phyloP scores from a whole-genome alignment of 768 basidiomycete genomes.

The Rhodotorula taiwanensis region DNA sequence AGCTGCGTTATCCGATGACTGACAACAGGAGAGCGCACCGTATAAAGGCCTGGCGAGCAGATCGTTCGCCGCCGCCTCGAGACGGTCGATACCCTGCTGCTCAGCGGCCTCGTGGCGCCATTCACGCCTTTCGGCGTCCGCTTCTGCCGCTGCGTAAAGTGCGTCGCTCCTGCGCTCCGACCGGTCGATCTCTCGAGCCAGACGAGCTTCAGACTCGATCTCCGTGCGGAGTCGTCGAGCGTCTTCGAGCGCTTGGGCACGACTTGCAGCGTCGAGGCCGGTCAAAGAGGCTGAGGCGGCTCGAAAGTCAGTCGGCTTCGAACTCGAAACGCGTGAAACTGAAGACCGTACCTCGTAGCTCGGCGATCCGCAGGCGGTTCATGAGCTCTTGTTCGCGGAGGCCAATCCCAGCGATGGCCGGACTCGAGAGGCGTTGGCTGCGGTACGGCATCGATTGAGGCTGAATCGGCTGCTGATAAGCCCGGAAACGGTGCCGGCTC shows the following conservation, averaged over 20 bases:
- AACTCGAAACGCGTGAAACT: no score
- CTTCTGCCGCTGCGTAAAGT: not conserved
- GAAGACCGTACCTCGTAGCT: slow-evolving; percentile 14
- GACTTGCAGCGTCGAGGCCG: slow-evolving; percentile 3
- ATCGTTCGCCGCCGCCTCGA: slow-evolving; percentile 2
- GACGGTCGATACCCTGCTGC: not conserved
- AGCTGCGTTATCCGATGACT: no score
- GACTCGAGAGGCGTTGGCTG: not conserved
- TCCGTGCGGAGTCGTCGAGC: slow-evolving; percentile 8
- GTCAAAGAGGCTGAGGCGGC: slow-evolving; percentile 19
- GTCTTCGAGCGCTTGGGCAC: slow-evolving; percentile 20
- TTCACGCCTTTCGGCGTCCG: not conserved
- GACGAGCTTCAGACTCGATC: slow-evolving; percentile 1
- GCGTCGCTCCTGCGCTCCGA: slow-evolving; percentile 5
- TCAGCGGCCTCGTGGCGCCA: slow-evolving; percentile 2
- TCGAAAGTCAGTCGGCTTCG: no score
- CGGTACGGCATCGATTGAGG: not conserved
- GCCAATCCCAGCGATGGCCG: not conserved
- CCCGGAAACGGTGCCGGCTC: slow-evolving; percentile 5
- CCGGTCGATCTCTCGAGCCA: slow-evolving; percentile 6
- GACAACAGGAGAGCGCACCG: no score
- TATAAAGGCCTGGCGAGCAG: no score
- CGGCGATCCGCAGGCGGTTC: slow-evolving; percentile 18
- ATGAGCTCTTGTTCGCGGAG: slow-evolving; percentile 14
- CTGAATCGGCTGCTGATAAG: not conserved